Conservation (phyloP, 2,329 filamentous ascomycete species). For the Alternaria triticina region DNA sequence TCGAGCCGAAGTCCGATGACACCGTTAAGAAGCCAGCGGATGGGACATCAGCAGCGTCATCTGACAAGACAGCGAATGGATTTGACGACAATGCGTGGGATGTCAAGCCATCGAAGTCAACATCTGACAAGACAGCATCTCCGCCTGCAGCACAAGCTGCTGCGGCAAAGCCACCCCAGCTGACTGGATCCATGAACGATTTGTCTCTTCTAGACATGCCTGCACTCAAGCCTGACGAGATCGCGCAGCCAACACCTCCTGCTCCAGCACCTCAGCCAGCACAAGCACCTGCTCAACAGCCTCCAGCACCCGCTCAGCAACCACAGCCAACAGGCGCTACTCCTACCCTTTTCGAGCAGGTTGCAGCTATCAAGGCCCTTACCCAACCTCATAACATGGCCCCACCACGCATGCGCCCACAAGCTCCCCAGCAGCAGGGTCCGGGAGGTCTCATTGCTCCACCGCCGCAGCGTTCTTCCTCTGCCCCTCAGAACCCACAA, state of each 20-base stretch:
- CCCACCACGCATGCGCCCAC: conserved; percentile 70
- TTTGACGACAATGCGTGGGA: conserved; percentile 99
- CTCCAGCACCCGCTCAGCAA: conserved; percentile 42
- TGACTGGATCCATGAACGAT: conserved; percentile 73
- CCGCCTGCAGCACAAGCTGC: conserved; percentile 51
- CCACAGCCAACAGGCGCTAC: conserved; percentile 55
- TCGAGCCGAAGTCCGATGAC: conserved; percentile 66
- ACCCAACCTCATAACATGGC: conserved; percentile 47
- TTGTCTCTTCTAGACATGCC: conserved; percentile 67
- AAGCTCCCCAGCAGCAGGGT: conserved; percentile 69
- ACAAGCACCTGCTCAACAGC: conserved; percentile 47
- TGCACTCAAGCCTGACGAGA: conserved; percentile 44
- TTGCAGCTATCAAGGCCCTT: conserved; percentile 47
- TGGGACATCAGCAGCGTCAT: conserved; percentile 55
- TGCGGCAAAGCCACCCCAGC: conserved; percentile 39
- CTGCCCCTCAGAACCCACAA: conserved; percentile 77
- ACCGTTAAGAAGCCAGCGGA: conserved; percentile 54
- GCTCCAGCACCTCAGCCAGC: conserved; percentile 54
- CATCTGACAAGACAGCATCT: conserved; percentile 49
- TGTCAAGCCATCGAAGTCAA: conserved; percentile 76
- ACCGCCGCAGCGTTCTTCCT: conserved; percentile 80
- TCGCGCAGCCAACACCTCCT: conserved; percentile 50
- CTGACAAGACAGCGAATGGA: conserved; percentile 62
- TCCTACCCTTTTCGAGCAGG: conserved; percentile 45
- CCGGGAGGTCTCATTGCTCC: conserved; percentile 72